Conservation (phyloP, 768 basidiomycete genomes). For the Suillus placidus region DNA sequence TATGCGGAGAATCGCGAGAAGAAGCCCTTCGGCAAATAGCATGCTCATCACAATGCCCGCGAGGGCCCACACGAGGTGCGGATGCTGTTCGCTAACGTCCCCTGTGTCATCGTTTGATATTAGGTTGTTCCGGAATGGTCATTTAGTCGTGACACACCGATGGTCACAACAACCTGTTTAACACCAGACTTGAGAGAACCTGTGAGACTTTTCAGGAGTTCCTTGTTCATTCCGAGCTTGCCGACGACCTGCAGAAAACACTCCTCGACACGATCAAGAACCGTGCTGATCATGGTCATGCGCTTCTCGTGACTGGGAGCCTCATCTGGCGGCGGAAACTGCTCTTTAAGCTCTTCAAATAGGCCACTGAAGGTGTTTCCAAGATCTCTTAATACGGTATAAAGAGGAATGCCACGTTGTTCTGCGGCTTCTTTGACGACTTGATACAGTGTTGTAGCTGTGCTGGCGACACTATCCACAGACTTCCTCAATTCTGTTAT, state of each 20-base stretch:
- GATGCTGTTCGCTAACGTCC: constrained; percentile 41
- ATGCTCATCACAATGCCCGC: constrained; percentile 21
- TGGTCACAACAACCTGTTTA: constrained; percentile 25
- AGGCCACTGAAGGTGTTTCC: constrained; percentile 17
- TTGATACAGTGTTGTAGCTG: neutral
- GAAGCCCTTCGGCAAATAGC: constrained; percentile 18
- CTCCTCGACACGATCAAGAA: constrained; percentile 30
- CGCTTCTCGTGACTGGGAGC: constrained; percentile 36
- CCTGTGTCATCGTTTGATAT: constrained; percentile 22
- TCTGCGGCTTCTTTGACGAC: neutral
- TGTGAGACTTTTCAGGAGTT: constrained; percentile 24
- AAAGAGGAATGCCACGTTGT: constrained; percentile 8
- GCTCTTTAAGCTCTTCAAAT: constrained; percentile 24
- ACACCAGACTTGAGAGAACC: constrained; percentile 27
- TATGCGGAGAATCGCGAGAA: constrained; percentile 34
- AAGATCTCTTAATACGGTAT: constrained; percentile 25
- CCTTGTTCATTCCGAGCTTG: constrained; percentile 27
- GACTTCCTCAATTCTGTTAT: neutral
- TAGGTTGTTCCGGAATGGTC: neutral
- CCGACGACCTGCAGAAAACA: constrained; percentile 27
- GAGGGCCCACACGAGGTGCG: constrained; percentile 28
- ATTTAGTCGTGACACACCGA: constrained; percentile 16
- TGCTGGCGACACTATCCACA: neutral
- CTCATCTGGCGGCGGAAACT: constrained; percentile 34
- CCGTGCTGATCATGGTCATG: constrained; percentile 18